These are phyloP conservation scores for Cantharellus cinnabarinus DNA, from an alignment of 768 basidiomycete species.

Conservation along the genomic window DNA sequence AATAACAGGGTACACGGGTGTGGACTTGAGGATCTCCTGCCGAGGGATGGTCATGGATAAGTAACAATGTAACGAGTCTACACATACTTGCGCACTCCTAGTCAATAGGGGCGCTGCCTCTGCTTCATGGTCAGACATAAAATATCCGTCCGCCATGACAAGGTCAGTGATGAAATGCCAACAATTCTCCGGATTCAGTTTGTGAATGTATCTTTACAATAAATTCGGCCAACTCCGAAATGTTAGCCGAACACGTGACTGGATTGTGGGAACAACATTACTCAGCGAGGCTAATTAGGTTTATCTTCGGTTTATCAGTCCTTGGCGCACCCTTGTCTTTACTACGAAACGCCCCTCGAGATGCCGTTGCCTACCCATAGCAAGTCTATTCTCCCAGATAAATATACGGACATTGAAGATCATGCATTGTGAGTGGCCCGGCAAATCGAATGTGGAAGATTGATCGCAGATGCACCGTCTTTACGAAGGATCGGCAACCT, in stretches of 20 bases:
- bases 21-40: neutral
- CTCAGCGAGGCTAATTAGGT: too few relatives aligned
- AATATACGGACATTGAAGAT: slow-evolving; percentile 53
- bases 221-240: too few relatives aligned
- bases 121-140: neutral
- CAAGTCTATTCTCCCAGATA: neutral
- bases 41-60: neutral
- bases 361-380: neutral
- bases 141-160: too few relatives aligned
- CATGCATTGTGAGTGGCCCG: slow-evolving; percentile 45
- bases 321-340: too few relatives aligned
- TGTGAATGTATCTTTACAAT: too few relatives aligned
- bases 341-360: neutral
- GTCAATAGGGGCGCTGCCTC: neutral
- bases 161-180: too few relatives aligned
- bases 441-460: neutral
- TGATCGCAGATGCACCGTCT: slow-evolving; percentile 5
- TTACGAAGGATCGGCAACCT: slow-evolving; percentile 54
- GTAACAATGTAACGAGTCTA: too few relatives aligned
- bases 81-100: neutral
- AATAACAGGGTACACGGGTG: slow-evolving; percentile 6
- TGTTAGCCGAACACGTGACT: too few relatives aligned
- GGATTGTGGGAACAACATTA: too few relatives aligned
- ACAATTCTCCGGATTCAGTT: too few relatives aligned
- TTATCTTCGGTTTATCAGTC: too few relatives aligned